Evolutionary conservation across 805 yeast species (phyloP).

Genomic region (Tetrapisispora taiwanensis): DNA sequence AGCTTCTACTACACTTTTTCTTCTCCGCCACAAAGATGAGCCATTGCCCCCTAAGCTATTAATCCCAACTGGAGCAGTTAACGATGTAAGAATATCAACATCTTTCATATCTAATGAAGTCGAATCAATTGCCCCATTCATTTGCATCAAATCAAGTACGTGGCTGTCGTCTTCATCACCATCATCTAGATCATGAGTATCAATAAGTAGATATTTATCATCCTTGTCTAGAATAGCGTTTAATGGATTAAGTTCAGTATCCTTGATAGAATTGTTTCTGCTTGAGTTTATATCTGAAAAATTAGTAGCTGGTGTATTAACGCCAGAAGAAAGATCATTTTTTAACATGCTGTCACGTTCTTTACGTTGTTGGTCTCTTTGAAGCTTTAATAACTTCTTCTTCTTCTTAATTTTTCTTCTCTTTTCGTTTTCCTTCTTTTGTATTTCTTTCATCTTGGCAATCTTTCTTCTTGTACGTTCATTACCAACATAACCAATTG

Average conservation of each 20-base stretch:
- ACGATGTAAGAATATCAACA: conserved; percentile 26
- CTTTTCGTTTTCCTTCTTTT: conserved; percentile 27
- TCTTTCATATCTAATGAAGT: conserved; percentile 8
- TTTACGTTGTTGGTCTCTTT: conserved; percentile 24
- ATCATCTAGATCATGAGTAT: conserved; percentile 4
- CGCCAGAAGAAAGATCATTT: not conserved
- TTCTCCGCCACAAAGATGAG: conserved; percentile 36
- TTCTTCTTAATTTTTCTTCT: conserved; percentile 27
- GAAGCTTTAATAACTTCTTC: conserved; percentile 25
- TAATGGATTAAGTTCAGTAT: conserved; percentile 26
- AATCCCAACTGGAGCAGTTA: conserved; percentile 27
- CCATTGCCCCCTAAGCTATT: conserved; percentile 16
- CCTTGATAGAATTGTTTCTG: conserved; percentile 20
- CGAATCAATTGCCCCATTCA: not conserved
- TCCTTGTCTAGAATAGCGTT: conserved; percentile 24
- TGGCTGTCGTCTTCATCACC: conserved; percentile 5
- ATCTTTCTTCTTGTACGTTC: conserved; percentile 29
- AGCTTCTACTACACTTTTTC: conserved; percentile 65
- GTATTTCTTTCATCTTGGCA: conserved; percentile 28
- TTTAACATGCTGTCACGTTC: conserved; percentile 14
- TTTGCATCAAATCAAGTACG: not conserved
- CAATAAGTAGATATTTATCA: conserved; percentile 13
- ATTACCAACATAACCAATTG: conserved; percentile 30
- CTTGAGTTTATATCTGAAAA: not conserved
- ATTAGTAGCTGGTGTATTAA: not conserved